phyloP scores from a whole-genome alignment of 2,329 filamentous ascomycete genomes.

The Dothidotthia symphoricarpi region DNA sequence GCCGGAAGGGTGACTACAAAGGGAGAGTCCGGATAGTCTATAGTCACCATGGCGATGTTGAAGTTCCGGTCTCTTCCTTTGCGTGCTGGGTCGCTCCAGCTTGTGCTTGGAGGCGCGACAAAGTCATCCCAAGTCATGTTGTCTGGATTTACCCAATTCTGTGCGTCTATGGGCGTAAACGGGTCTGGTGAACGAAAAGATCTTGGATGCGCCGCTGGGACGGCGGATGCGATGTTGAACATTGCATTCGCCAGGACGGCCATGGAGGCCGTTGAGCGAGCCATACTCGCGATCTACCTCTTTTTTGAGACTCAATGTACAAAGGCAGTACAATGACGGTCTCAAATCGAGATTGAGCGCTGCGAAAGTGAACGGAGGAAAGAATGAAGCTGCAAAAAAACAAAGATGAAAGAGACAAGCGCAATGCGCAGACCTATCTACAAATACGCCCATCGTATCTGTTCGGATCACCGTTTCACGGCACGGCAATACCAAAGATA shows the following conservation, averaged over 20 bases:
- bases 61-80: conserved; percentile 54
- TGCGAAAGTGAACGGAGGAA: too few relatives aligned
- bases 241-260: conserved; percentile 17
- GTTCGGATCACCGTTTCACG: too few relatives aligned
- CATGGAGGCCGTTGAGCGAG: conserved; percentile 10
- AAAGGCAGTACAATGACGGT: too few relatives aligned
- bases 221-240: conserved; percentile 15
- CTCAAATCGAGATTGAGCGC: too few relatives aligned
- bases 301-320: conserved; percentile 1
- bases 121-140: conserved; percentile 53
- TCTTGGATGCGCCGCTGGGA: conserved; percentile 17
- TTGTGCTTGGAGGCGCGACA: conserved; percentile 48
- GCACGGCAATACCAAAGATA: too few relatives aligned
- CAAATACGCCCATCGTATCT: too few relatives aligned
- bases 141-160: conserved; percentile 55
- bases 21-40: conserved; percentile 53
- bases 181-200: conserved; percentile 37
- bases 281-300: too few relatives aligned
- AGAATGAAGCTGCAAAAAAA: too few relatives aligned
- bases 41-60: conserved; percentile 55
- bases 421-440: too few relatives aligned
- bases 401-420: too few relatives aligned
- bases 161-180: conserved; percentile 52
- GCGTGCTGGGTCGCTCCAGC: conserved; percentile 48
- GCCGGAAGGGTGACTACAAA: conserved; percentile 51